Conservation (phyloP, 2,329 filamentous ascomycete species). For the Hypoxylon sp. region DNA sequence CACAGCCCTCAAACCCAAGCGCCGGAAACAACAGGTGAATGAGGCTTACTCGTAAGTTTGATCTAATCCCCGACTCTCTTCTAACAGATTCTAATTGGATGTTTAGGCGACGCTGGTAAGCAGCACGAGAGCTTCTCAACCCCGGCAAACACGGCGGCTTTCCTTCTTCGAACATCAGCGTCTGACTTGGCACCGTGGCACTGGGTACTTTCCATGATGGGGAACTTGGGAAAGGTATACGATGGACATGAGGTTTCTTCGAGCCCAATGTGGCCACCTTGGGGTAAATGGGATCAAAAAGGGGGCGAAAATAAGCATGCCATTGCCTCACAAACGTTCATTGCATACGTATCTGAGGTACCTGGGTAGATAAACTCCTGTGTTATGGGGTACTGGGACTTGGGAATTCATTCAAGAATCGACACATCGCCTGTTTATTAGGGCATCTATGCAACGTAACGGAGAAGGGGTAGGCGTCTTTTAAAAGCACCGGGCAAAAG, state of each 20-base stretch:
- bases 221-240: neutral
- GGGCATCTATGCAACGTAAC: constrained; percentile 1
- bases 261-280: neutral
- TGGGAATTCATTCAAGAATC: neutral
- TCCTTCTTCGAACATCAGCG: neutral
- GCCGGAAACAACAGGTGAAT: constrained; percentile 34
- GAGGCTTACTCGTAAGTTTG: constrained; percentile 42
- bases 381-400: neutral
- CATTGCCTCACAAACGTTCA: neutral
- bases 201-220: neutral
- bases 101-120: constrained; percentile 41
- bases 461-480: constrained; percentile 1
- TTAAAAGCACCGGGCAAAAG: constrained; percentile 15
- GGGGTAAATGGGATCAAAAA: neutral
- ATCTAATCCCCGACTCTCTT: neutral
- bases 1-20: constrained; percentile 31
- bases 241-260: neutral
- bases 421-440: neutral
- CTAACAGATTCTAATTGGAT: constrained; percentile 18
- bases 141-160: neutral
- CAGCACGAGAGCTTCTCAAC: neutral
- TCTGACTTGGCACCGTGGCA: neutral
- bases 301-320: neutral
- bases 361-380: constrained; percentile 1
- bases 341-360: neutral